Percentiles rank a stretch among this genome's conserved stretches.
Evolutionary conservation across 441 rosid species (phyloP).

Genomic region (Hura crepitans): DNA sequence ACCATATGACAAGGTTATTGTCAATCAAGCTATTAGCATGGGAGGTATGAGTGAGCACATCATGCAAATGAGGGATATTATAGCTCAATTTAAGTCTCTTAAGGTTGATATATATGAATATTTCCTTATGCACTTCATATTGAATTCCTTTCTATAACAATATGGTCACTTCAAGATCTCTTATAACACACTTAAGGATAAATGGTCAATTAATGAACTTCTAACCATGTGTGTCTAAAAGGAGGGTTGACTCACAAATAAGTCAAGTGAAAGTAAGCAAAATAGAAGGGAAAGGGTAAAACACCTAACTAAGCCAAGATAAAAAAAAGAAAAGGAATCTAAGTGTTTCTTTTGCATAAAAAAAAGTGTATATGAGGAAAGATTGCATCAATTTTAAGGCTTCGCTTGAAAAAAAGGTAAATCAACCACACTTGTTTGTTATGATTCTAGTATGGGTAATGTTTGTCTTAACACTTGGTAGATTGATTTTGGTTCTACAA

Average conservation of each 20-base stretch:
- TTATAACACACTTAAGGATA: neutral
- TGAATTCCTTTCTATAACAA: neutral
- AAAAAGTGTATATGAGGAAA: neutral
- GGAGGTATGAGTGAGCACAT: neutral
- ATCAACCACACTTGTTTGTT: neutral
- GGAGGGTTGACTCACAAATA: neutral
- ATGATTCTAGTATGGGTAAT: neutral
- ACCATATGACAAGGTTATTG: neutral
- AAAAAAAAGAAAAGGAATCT: neutral
- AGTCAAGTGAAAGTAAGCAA: no score
- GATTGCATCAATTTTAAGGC: neutral
- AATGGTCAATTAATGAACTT: neutral
- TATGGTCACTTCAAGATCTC: neutral
- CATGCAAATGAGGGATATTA: neutral
- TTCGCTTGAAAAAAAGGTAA: neutral
- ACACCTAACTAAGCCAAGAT: neutral
- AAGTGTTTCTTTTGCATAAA: neutral
- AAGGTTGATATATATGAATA: neutral
- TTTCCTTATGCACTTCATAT: neutral
- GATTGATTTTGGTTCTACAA: neutral
- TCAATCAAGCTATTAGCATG: neutral
- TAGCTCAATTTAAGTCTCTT: neutral
- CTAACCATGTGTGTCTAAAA: neutral
- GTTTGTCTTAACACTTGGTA: neutral
- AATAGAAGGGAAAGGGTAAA: neutral